Percentiles rank a stretch among this genome's conserved stretches.
phyloP scores from a whole-genome alignment of 345 rosid species.

The Linum usitatissimum region DNA sequence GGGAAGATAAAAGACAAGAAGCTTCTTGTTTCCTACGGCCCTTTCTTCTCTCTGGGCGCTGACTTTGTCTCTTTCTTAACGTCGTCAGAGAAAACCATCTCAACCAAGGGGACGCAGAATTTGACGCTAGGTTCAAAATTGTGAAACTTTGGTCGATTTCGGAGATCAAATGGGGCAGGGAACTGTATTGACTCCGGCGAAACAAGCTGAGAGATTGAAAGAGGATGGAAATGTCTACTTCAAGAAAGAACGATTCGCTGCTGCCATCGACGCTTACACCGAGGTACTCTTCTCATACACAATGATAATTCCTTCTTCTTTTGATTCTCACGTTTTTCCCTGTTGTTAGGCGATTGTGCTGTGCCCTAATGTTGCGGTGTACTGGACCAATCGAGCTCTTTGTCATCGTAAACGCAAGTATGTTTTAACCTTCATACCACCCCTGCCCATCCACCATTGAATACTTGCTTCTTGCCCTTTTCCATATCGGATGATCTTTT shows the following conservation, averaged over 20 bases:
- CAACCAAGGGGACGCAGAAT: too few relatives aligned
- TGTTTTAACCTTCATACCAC: constrained; percentile 17
- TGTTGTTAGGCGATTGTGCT: constrained; percentile 58
- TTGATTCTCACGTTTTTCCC: not conserved
- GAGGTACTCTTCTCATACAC: constrained; percentile 31
- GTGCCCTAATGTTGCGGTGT: constrained; percentile 71
- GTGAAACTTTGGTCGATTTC: too few relatives aligned
- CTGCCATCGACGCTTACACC: constrained; percentile 89
- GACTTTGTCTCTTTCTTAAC: too few relatives aligned
- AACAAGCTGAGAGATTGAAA: constrained; percentile 61
- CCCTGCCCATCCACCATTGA: not conserved
- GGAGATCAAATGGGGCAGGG: constrained; percentile 25
- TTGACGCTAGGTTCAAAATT: too few relatives aligned
- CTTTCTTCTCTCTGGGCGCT: too few relatives aligned
- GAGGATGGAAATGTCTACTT: constrained; percentile 55
- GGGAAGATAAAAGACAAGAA: too few relatives aligned
- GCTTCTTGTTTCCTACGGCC: too few relatives aligned
- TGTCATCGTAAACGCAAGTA: constrained; percentile 86
- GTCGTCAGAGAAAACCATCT: too few relatives aligned
- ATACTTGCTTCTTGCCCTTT: not conserved
- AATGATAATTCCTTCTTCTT: not conserved
- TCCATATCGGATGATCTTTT: not conserved
- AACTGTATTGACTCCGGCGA: constrained; percentile 23
- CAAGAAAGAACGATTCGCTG: constrained; percentile 53
- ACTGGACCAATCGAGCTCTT: constrained; percentile 91